Conservation (phyloP, 495 filamentous ascomycete species). For the Hypoxylon rickii region DNA sequence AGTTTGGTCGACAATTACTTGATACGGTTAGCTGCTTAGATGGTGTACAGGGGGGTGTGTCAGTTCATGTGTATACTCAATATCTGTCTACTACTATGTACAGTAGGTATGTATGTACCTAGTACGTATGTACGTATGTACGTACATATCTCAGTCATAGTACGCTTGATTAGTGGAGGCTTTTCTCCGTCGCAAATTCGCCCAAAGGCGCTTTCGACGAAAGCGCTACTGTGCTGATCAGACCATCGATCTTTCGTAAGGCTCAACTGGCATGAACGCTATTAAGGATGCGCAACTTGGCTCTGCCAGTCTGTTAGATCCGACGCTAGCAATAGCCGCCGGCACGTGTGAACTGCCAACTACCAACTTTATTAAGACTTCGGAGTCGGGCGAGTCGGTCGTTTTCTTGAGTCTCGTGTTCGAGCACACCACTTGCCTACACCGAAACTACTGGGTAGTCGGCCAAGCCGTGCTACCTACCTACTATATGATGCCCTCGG, state of each 20-base stretch:
- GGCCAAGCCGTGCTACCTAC: slow-evolving; percentile 4
- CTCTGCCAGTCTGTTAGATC: slow-evolving; percentile 10
- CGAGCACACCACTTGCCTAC: not conserved
- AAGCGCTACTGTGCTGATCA: slow-evolving; percentile 19
- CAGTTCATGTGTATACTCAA: too few relatives aligned
- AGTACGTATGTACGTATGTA: too few relatives aligned
- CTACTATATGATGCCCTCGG: not conserved
- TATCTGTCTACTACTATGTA: too few relatives aligned
- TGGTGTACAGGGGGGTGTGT: too few relatives aligned
- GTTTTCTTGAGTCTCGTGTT: slow-evolving; percentile 1
- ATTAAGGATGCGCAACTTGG: slow-evolving; percentile 11
- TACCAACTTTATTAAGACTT: slow-evolving; percentile 17
- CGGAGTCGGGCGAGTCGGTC: not conserved
- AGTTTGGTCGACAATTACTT: too few relatives aligned
- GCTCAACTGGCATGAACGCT: slow-evolving; percentile 6
- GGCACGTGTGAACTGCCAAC: slow-evolving; percentile 17
- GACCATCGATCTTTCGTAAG: slow-evolving; percentile 11
- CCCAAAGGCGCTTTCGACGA: slow-evolving; percentile 6
- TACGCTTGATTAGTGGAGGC: slow-evolving; percentile 21
- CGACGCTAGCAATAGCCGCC: slow-evolving; percentile 18
- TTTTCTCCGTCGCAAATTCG: slow-evolving; percentile 19
- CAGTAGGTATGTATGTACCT: too few relatives aligned
- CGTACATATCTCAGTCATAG: too few relatives aligned
- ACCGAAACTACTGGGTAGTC: not conserved
- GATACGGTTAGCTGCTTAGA: too few relatives aligned